Evolutionary conservation across 768 basidiomycete species (phyloP), one percentile per base, ranked within the genome.

Genomic region (Leccinum truebloodii): DNA sequence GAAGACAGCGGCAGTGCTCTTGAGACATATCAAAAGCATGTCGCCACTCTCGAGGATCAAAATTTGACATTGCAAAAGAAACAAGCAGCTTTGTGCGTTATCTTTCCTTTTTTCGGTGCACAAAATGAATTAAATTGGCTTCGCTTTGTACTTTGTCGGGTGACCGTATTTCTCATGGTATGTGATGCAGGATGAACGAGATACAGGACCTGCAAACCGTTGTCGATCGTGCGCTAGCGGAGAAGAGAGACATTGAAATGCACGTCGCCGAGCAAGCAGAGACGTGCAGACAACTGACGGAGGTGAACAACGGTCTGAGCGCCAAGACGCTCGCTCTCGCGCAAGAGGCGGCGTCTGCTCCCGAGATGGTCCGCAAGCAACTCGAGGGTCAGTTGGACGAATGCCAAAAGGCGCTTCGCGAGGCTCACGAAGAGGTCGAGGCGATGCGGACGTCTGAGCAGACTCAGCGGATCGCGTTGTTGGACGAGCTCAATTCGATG

Each of bases 11-110:
- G 85, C 60, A 73, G 70, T 20, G 92, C 89, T 26, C 75, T 97
- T 46, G 92, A 94, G 78, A 94, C 89, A 18, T 96, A 97, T 69
- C 92, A 96, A 78, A 89, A 87, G 75, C 94, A 96, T 69, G 88
- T 95, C 4, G 81, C 83, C 67, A 83, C 81, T 24, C 78, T 96
- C 59, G 92, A 95, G 68, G 90, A 92, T 67, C 81, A 90, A 58
- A 87, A 92, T 65, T 71, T 81, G 64, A 63, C 71, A 9, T 71
- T 87, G 58, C 78, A 80, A 35, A 70, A 79, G 24, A 81, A 81
- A 68, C 82, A 86, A 55, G 78, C 83, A 34, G 76, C 78, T 14
- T 63, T 92, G 90, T 91, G 66, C 60, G 69, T 70, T 83, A 77
- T 22, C 52, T 57, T 51, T 16, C 12, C 37, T 3, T 49, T 52